phyloP scores from a whole-genome alignment of 108 stramenopile genomes.

The Fragilariopsis cylindrus region DNA sequence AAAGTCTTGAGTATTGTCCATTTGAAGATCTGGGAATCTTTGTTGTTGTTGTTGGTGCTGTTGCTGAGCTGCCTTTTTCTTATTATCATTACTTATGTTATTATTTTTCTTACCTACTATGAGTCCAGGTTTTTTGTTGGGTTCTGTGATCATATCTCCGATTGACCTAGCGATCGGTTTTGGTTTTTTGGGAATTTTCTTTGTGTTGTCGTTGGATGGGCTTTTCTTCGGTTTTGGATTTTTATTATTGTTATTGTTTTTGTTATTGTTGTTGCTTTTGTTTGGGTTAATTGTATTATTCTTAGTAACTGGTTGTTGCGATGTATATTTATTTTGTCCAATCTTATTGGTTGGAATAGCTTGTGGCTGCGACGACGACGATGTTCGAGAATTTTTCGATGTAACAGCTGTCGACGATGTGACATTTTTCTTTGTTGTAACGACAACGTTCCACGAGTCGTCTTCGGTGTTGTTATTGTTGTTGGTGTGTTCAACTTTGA shows the following conservation, averaged over 20 bases:
- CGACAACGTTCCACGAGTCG: not conserved
- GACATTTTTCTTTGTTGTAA: not conserved
- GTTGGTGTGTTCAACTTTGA: not conserved
- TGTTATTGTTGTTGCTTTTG: not conserved
- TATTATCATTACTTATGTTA: not conserved
- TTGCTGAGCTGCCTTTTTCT: constrained; percentile 9
- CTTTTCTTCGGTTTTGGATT: constrained; percentile 5
- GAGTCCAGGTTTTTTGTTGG: not conserved
- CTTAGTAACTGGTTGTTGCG: not conserved
- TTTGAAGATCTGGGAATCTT: not conserved
- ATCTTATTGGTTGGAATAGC: not conserved
- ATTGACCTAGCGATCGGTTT: constrained; percentile 9
- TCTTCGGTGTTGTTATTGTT: constrained; percentile 11
- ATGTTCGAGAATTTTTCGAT: not conserved
- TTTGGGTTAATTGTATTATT: not conserved
- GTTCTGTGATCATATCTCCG: constrained; percentile 21
- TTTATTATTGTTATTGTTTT: not conserved
- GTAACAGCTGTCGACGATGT: constrained; percentile 5
- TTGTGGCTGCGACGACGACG: not conserved
- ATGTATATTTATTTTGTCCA: constrained; percentile 4
- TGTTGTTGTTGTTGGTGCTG: constrained; percentile 2
- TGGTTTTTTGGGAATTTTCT: constrained; percentile 10
- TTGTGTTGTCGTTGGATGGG: not conserved
- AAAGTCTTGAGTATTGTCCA: constrained; percentile 9
- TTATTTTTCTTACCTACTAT: not conserved